Percentiles rank a stretch among this genome's conserved stretches.
Evolutionary conservation across 176 grass and related monocot species (phyloP).

Genomic region (Aechmea fasciata): DNA sequence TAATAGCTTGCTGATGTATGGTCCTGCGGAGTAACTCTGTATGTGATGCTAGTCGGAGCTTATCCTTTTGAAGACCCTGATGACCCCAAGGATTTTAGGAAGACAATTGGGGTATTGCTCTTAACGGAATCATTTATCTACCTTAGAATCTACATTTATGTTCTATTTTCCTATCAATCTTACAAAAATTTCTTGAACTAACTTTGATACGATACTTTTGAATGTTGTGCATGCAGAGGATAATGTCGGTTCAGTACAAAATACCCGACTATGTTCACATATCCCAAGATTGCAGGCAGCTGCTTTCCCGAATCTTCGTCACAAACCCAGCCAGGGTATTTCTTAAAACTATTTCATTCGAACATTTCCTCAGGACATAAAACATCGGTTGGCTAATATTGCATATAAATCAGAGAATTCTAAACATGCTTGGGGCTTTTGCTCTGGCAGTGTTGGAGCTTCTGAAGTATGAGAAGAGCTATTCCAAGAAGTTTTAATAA

Average conservation of each 20-base stretch:
- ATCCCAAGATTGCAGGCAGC: slow-evolving; percentile 70
- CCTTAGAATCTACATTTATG: slow-evolving; percentile 5
- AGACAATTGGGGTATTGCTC: slow-evolving; percentile 64
- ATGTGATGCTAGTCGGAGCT: slow-evolving; percentile 78
- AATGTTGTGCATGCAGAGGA: slow-evolving; percentile 45
- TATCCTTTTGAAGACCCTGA: slow-evolving; percentile 89
- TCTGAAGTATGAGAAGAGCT: no score
- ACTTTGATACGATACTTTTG: background rate
- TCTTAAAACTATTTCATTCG: background rate
- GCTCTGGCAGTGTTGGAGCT: no score
- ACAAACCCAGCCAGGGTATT: slow-evolving; percentile 61
- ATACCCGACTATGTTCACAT: slow-evolving; percentile 79
- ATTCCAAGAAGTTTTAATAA: no score
- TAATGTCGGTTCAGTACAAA: slow-evolving; percentile 73
- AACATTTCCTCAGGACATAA: background rate
- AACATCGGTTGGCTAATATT: background rate
- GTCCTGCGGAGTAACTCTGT: slow-evolving; percentile 89
- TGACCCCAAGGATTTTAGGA: slow-evolving; percentile 83
- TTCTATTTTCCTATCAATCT: slow-evolving; percentile 17
- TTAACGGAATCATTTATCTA: background rate
- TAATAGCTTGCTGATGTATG: slow-evolving; percentile 74
- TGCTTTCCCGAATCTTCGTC: slow-evolving; percentile 63
- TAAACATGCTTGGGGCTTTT: background rate
- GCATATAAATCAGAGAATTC: background rate
- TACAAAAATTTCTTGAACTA: background rate